Conservation (phyloP, 441 rosid genomes). For the Gossypium gossypioides region DNA sequence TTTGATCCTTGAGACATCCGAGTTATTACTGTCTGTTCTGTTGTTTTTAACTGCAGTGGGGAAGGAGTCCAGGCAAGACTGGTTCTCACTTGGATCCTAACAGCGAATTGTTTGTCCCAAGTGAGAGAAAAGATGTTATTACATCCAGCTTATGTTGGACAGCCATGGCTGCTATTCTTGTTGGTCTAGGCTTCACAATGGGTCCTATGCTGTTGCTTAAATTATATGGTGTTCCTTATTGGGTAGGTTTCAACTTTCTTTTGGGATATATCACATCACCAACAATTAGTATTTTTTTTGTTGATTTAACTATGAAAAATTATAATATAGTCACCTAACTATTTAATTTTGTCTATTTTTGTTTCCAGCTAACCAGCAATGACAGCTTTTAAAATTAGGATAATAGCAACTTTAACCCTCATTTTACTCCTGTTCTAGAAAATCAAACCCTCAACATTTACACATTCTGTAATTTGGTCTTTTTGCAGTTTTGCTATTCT, state of each 20-base stretch:
- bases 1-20: background rate
- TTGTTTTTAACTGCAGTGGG: constrained; percentile 32
- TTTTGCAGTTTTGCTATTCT: too few species aligned
- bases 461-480: too few species aligned
- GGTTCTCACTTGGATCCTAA: constrained; percentile 57
- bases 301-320: too few species aligned
- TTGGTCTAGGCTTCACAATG: constrained; percentile 28
- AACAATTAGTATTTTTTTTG: too few species aligned
- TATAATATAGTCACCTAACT: too few species aligned
- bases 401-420: too few species aligned
- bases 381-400: too few species aligned
- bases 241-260: constrained; percentile 24
- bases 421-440: too few species aligned
- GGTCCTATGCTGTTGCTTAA: constrained; percentile 53
- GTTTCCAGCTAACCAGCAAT: too few species aligned
- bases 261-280: too few species aligned
- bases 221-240: constrained; percentile 47
- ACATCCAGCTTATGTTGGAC: constrained; percentile 54
- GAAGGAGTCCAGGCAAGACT: constrained; percentile 3
- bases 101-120: constrained; percentile 47
- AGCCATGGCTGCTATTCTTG: constrained; percentile 45
- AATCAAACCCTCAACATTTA: too few species aligned
- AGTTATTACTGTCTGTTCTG: background rate
- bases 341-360: too few species aligned
- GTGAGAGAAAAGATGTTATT: constrained; percentile 39